phyloP scores from a whole-genome alignment of 1,139 yeast species.

The Kodamaea fungicola region DNA sequence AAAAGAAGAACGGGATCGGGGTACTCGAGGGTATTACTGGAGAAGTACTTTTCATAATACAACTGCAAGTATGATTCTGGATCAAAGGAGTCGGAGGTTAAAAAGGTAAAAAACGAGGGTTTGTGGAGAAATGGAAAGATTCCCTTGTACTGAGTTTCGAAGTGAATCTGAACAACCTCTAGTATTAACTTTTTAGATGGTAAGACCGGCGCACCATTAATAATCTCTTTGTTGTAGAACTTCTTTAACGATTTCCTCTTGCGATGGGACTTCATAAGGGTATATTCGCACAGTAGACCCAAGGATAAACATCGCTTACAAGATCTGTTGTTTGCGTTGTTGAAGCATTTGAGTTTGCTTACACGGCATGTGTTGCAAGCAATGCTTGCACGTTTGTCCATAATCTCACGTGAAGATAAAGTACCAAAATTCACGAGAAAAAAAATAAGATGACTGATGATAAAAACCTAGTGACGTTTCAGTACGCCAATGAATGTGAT shows the following conservation, averaged over 20 bases:
- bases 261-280: constrained; percentile 20
- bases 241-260: constrained; percentile 7
- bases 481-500: constrained; percentile 51
- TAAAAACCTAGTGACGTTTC: constrained; percentile 30
- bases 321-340: constrained; percentile 7
- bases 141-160: constrained; percentile 32
- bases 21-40: constrained; percentile 14
- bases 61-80: constrained; percentile 26
- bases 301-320: constrained; percentile 22
- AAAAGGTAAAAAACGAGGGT: constrained; percentile 26
- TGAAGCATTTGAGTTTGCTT: constrained; percentile 22
- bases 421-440: neutral
- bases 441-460: neutral
- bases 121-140: constrained; percentile 32
- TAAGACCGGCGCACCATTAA: constrained; percentile 11
- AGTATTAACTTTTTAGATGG: constrained; percentile 23
- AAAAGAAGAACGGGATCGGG: constrained; percentile 33
- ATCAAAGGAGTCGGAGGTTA: constrained; percentile 23
- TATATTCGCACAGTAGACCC: constrained; percentile 20
- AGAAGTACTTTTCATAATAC: constrained; percentile 14
- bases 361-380: constrained; percentile 24
- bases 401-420: constrained; percentile 1
- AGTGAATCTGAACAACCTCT: constrained; percentile 27
- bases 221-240: neutral
- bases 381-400: constrained; percentile 16